Evolutionary conservation across 441 rosid genomes (phyloP).

Genomic region (Aquilaria agallochum): DNA sequence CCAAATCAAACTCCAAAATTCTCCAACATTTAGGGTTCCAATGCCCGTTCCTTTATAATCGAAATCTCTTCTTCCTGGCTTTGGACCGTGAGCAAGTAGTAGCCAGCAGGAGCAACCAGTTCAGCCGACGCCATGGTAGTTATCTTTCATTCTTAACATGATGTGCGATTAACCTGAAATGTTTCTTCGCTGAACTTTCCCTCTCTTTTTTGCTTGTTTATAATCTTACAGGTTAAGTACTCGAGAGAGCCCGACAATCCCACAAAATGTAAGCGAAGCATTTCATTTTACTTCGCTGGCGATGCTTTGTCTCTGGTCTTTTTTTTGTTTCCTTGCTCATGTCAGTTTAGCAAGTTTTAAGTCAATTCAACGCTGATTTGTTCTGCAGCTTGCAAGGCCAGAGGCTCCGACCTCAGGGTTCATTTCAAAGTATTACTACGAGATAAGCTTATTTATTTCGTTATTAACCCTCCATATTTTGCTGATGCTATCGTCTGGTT

Average conservation of each 20-base stretch:
- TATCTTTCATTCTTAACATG: not conserved
- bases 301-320: not conserved
- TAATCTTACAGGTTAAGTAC: slow-evolving; percentile 58
- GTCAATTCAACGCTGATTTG: too few species aligned
- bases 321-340: not conserved
- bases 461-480: too few species aligned
- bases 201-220: not conserved
- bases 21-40: slow-evolving; percentile 21
- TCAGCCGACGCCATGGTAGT: slow-evolving; percentile 36
- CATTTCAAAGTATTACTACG: slow-evolving; percentile 59
- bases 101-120: slow-evolving; percentile 11
- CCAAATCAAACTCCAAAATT: too few species aligned
- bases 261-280: slow-evolving; percentile 53
- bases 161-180: not conserved
- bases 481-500: not conserved
- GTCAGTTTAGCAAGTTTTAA: not conserved
- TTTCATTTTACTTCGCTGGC: too few species aligned
- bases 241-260: slow-evolving; percentile 67
- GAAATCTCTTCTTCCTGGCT: not conserved
- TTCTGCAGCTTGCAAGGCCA: slow-evolving; percentile 67
- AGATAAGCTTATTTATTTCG: not conserved
- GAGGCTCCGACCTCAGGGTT: slow-evolving; percentile 70
- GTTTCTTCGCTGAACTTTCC: not conserved
- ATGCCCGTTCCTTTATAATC: slow-evolving; percentile 11
- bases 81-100: slow-evolving; percentile 1